These are phyloP conservation scores for Cladophialophora carrionii DNA, from an alignment of 2,329 filamentous ascomycete genomes.

Conservation along the genomic window DNA sequence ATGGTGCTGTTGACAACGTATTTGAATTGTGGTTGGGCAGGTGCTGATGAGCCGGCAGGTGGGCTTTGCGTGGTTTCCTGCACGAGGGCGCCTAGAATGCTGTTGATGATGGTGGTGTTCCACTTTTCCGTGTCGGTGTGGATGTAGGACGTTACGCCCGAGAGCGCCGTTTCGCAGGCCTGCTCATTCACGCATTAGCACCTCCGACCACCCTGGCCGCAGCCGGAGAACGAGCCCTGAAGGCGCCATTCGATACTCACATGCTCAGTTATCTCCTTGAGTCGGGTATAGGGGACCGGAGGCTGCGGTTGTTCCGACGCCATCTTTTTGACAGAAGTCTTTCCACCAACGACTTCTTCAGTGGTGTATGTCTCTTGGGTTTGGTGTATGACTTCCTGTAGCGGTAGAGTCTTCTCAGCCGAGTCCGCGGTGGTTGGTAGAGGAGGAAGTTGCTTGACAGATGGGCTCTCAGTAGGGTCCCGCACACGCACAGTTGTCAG, in stretches of 20 bases:
- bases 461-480: constrained; percentile 3
- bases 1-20: constrained; percentile 98
- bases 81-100: constrained; percentile 49
- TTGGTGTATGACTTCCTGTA: constrained; percentile 18
- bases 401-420: background rate
- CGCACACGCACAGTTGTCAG: constrained; percentile 7
- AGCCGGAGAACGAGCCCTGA: background rate
- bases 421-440: background rate
- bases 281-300: constrained; percentile 75
- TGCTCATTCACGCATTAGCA: constrained; percentile 44
- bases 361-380: constrained; percentile 22
- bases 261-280: constrained; percentile 84
- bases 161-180: constrained; percentile 82
- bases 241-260: constrained; percentile 55
- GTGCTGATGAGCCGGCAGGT: constrained; percentile 42
- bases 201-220: background rate
- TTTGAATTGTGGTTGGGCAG: constrained; percentile 69
- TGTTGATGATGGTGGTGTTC: constrained; percentile 92
- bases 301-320: constrained; percentile 46
- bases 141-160: constrained; percentile 76
- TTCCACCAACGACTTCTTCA: constrained; percentile 20
- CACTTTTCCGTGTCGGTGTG: constrained; percentile 82
- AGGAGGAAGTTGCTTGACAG: constrained; percentile 2
- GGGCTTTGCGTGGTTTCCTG: constrained; percentile 47
- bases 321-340: constrained; percentile 32